Base-by-base conservation (phyloP, 768 basidiomycete species). In the Amyloporia xantha region DNA sequence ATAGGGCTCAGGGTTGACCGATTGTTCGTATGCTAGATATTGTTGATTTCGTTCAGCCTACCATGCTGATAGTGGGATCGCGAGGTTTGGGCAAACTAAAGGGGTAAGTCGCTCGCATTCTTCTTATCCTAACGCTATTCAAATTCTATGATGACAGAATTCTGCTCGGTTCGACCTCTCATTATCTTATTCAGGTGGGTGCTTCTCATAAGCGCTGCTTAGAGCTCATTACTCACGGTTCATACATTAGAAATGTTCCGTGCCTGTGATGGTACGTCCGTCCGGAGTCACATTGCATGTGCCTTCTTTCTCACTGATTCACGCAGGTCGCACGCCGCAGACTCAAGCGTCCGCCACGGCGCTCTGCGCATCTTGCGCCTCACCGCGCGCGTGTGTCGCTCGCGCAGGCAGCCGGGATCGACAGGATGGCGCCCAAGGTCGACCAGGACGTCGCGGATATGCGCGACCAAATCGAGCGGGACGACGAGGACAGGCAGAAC, bases 61-160 rank as follows among this genome's bases (percentile, higher is more conserved):
- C 80, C 6, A 93, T 96, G 89, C 72, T 92, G 26, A 95, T 97
- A 47, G 94, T 96, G 9, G 94, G 94, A 3, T 94, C 91, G n/a
- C 82, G 94, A 42, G 94, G 94, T 51, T 54, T 94, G 15, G 79
- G 89, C 17, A 83, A 91, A 57, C 67, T 97, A 45, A 92, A 93
- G 62, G 91, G 91, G 89, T 91, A 49, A 52, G 78, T 66, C 3
- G 2, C 38, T 38, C 40, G 15, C 20, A 13, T 17, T 7, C 7
- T 6, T 39, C 33, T 35, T n/a, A n/a, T 33, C 30, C 15, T 33
- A 33, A 7, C 7, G 30, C 30, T 33, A 7, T 7, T 33, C 30
- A 7, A 15, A 33, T 15, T 15, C 30, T 33, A 7, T 15, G 9
- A 33, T 10, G 42, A 15, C 58, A 93, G 92, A 23, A 94, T 95